Conservation (phyloP, 345 rosid genomes). For the Populus alba region DNA sequence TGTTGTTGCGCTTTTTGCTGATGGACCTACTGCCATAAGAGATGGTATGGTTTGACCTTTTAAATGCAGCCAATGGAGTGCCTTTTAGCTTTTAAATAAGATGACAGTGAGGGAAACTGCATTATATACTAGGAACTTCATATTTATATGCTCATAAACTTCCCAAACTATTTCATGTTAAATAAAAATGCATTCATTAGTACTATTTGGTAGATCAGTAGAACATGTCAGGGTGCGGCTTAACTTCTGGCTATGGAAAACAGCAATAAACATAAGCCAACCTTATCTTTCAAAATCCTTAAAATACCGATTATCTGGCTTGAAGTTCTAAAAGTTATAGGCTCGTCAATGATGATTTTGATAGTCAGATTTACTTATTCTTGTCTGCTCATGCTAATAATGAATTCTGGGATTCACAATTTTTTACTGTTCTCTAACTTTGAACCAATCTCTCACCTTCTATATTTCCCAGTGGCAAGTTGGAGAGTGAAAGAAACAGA, state of each 20-base stretch:
- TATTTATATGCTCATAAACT: not conserved
- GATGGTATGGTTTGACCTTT: conserved; percentile 55
- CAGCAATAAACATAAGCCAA: not conserved
- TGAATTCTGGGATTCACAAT: not conserved
- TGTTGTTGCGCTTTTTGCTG: conserved; percentile 86
- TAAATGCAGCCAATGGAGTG: not conserved
- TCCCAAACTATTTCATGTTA: not conserved
- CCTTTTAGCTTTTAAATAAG: not conserved
- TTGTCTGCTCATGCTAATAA: not conserved
- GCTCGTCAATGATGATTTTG: not conserved
- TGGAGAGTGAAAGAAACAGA: conserved; percentile 99
- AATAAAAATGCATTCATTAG: not conserved
- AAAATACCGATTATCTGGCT: not conserved
- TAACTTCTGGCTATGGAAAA: not conserved
- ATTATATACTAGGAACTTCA: not conserved
- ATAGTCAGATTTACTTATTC: not conserved
- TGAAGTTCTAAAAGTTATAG: not conserved
- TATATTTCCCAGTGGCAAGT: conserved; percentile 68
- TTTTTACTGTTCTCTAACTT: not conserved
- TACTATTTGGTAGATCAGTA: not conserved
- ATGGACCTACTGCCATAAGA: conserved; percentile 94
- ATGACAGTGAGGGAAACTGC: not conserved
- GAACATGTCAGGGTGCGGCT: not conserved
- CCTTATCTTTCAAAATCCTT: not conserved
- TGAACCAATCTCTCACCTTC: not conserved